Evolutionary conservation across 2,329 filamentous ascomycete genomes (phyloP).

Genomic region (Aspergillus ochraceoroseus): DNA sequence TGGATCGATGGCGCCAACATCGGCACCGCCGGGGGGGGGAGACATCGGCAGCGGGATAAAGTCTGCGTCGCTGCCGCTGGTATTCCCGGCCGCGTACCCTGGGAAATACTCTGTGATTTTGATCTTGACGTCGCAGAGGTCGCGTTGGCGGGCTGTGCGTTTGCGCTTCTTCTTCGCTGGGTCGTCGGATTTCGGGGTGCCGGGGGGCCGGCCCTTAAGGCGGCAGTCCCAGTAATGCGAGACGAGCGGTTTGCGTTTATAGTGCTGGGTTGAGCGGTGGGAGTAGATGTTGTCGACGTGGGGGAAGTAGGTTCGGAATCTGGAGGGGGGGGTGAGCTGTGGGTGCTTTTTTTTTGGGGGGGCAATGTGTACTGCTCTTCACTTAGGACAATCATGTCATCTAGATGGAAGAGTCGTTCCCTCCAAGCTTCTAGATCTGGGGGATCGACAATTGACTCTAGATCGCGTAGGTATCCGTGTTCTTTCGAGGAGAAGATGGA

Average conservation of each 20-base stretch:
- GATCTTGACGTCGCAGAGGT: slow-evolving; percentile 82
- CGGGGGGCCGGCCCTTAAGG: slow-evolving; percentile 71
- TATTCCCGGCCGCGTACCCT: slow-evolving; percentile 30
- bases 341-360: too few relatives aligned
- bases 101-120: slow-evolving; percentile 77
- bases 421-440: slow-evolving; percentile 66
- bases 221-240: slow-evolving; percentile 83
- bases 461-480: slow-evolving; percentile 28
- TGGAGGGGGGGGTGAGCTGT: too few relatives aligned
- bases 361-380: slow-evolving; percentile 61
- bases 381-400: slow-evolving; percentile 65
- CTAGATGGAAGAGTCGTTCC: slow-evolving; percentile 67
- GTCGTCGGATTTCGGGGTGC: slow-evolving; percentile 73
- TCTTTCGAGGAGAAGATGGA: slow-evolving; percentile 24
- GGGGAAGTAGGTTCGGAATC: slow-evolving; percentile 75
- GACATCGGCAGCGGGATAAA: slow-evolving; percentile 2
- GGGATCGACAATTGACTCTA: slow-evolving; percentile 59
- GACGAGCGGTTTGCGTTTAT: slow-evolving; percentile 76
- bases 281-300: slow-evolving; percentile 83
- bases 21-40: slow-evolving; percentile 28
- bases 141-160: slow-evolving; percentile 65
- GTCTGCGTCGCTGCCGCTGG: background rate
- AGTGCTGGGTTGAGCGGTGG: slow-evolving; percentile 72
- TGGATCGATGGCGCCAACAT: slow-evolving; percentile 13
- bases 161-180: slow-evolving; percentile 79